Evolutionary conservation across 345 rosid species (phyloP), one percentile per base, ranked within the genome.

Genomic region (Gossypium ekmanianum): DNA sequence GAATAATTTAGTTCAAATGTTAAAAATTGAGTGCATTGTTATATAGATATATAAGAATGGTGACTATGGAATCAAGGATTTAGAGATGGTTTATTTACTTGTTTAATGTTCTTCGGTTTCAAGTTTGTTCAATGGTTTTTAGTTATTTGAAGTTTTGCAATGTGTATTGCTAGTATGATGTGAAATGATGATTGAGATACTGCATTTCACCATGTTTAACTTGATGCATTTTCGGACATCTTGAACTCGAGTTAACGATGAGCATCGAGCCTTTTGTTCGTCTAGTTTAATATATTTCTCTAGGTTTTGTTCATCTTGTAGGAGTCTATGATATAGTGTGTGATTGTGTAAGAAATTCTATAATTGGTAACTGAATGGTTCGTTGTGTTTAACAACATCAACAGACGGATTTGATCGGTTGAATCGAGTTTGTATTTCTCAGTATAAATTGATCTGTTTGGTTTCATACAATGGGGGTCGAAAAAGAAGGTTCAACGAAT

Each of bases 401-500:
- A 75, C 83, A 76, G 80, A 75, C 80, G 74, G 77, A 68, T 67
- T 61, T 27, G 61, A 73, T 45, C 16, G 71, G 78, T 68, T 68
- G 72, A 74, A 74, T 56, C 57, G 74, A 56, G 71, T 61, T 68
- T 11, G 55, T 29, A 9, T 27, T 66, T 43, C 29, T 8, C 68
- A 34, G 5, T 76, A 73, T 72, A 61, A 50, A 61, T 68, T 44
- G 18, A 75, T 67, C 48, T 26, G 71, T 41, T 44, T 56, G 65
- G 74, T 62, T 75, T 9, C 43, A 66, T 57, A 79, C 69, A 74
- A 91, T 91, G 97, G 92, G 89, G 29, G 44, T 81, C 20, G 92
- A 91, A 76, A 89, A 82, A 80, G 94, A 89, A 71, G 82, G 84
- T 61, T 82, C 88, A 12, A 91, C 81, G 79, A 75, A 62, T 77